Base-by-base conservation (phyloP, 1,284 basidiomycete genomes). In the Fomitopsis palustris region DNA sequence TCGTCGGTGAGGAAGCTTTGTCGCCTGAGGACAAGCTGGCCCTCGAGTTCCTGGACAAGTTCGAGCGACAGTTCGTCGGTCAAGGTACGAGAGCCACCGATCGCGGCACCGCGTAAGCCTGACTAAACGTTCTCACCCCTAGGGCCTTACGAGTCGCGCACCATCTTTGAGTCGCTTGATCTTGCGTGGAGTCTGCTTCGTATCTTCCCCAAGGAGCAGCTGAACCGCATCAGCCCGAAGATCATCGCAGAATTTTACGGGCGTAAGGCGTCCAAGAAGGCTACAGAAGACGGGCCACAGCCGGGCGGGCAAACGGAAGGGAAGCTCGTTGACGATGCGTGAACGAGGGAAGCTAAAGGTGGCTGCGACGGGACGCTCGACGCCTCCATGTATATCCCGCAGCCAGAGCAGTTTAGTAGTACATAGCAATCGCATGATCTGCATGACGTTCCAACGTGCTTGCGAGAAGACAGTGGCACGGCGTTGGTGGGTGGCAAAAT, bases 181-280 rank as follows among this genome's bases (percentile, higher is more conserved):
- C 83, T 99, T 57, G 97, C 95, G 21, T 99, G 97, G 97, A 91
- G 91, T 35, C 78, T 99, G 60, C 84, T 99, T 67, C 90, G 97
- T 67, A 97, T 97, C 76, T 98, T 99, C 92, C 97, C 97, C 67
- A 96, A 97, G 79, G 96, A 98, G 78, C 93, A 95, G 77, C 84
- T 99, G 64, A 98, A 98, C 81, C 90, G 96, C 68, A 94, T 96
- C 80, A 93, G 86, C 70, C 93, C 93, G 68, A 93, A 92, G 84
- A 93, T 95, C 71, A 89, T 95, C 69, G 82, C 83, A 60, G 91
- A 95, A 77, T 95, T 87, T 73, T 94, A 94, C 70, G 87, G 82
- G 31, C 87, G 92, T 70, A 93, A 92, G 77, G 81, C 79, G n/a
- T 35, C 49, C 58, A 87, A 82, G 79, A 89, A 85, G 77, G 73